Evolutionary conservation across 1,284 basidiomycete species (phyloP).

Genomic region (Fomitopsis schrenkii): DNA sequence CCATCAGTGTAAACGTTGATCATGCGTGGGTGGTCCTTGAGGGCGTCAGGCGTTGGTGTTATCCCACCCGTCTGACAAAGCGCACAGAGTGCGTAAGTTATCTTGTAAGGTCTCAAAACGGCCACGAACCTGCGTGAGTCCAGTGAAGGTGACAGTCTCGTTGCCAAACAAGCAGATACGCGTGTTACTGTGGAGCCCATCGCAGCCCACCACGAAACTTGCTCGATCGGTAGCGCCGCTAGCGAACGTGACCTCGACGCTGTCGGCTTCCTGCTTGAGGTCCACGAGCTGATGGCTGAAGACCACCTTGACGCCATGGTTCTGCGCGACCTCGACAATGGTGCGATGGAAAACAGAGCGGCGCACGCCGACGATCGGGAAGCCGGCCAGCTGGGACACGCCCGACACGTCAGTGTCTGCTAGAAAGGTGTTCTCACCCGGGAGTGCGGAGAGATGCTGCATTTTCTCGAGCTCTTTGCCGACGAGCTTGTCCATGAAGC

Average conservation of each 20-base stretch:
- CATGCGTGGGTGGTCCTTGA: conserved; percentile 17
- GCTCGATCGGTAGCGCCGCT: conserved; percentile 35
- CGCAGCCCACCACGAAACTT: conserved; percentile 42
- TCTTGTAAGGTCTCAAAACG: too few species aligned
- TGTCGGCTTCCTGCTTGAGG: conserved; percentile 30
- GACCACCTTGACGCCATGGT: conserved; percentile 32
- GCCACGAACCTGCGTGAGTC: conserved; percentile 34
- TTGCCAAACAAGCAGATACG: conserved; percentile 37
- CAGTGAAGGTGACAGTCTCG: conserved; percentile 35
- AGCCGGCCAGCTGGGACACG: conserved; percentile 17
- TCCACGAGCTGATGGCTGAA: conserved; percentile 33
- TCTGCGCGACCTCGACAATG: conserved; percentile 31
- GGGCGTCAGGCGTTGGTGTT: conserved; percentile 25
- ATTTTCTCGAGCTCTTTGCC: conserved; percentile 24
- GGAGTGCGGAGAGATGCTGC: conserved; percentile 27
- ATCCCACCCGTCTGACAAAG: conserved; percentile 32
- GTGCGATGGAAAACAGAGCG: conserved; percentile 30
- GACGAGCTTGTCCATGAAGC: conserved; percentile 30
- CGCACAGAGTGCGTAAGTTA: background rate
- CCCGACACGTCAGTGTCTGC: conserved; percentile 18
- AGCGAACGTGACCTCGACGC: conserved; percentile 33
- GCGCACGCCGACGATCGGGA: conserved; percentile 27
- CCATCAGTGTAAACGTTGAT: conserved; percentile 35
- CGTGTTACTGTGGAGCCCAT: conserved; percentile 42
- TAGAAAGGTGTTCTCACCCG: conserved; percentile 30